Percentiles rank a stretch among this genome's conserved stretches.
Evolutionary conservation across 2,329 filamentous ascomycete species (phyloP).

Genomic region (Claviceps arundinis): DNA sequence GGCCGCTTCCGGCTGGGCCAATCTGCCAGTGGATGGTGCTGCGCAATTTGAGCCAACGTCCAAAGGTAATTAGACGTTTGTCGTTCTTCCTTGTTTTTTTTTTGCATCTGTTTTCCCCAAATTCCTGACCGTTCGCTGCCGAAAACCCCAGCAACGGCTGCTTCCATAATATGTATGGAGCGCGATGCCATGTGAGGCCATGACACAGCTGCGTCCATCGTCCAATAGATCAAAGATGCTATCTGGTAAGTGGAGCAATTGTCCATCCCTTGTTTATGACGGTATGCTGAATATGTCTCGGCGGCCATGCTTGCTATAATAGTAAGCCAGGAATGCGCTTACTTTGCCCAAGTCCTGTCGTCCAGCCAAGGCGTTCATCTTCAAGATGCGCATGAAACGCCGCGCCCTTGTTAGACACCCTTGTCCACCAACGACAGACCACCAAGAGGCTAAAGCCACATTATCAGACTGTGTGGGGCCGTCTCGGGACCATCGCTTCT

Average conservation of each 20-base stretch:
- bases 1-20: not conserved
- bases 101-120: not conserved
- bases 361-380: not conserved
- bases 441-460: not conserved
- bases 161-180: not conserved
- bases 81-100: not conserved
- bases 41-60: not conserved
- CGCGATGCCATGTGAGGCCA: not conserved
- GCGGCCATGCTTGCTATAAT: constrained; percentile 5
- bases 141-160: not conserved
- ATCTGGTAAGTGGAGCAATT: not conserved
- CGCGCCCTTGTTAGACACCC: not conserved
- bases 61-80: not conserved
- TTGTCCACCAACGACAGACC: not conserved
- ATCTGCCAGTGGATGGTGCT: not conserved
- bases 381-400: not conserved
- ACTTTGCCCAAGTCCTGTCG: not conserved
- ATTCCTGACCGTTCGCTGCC: not conserved
- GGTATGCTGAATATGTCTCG: constrained; percentile 3
- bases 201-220: not conserved
- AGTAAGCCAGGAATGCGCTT: not conserved
- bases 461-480: not conserved
- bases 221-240: not conserved
- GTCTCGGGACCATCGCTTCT: not conserved
- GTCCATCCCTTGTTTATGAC: not conserved